Conservation (phyloP, 108 stramenopile species). For the Skeletonema tropicum region DNA sequence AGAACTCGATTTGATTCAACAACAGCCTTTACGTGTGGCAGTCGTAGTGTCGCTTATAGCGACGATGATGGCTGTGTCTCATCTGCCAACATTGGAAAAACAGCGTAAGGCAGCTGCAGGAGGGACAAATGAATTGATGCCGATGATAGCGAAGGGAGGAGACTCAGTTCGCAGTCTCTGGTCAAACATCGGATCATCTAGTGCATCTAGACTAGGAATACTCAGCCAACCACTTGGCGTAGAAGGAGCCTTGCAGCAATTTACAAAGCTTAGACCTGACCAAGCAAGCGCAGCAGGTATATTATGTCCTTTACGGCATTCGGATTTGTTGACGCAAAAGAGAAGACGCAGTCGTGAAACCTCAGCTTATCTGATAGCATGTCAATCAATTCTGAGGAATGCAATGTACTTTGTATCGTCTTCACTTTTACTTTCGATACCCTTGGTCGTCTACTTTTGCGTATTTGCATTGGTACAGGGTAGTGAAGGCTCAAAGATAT, state of each 20-base stretch:
- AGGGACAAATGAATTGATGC: neutral
- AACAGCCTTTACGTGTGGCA: conserved; percentile 63
- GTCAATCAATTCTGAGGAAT: conserved; percentile 38
- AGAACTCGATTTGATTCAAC: conserved; percentile 40
- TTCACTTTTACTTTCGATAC: conserved; percentile 33
- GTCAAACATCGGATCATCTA: conserved; percentile 73
- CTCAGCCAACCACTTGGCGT: conserved; percentile 65
- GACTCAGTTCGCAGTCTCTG: conserved; percentile 42
- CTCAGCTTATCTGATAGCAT: neutral
- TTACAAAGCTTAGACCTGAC: conserved; percentile 44
- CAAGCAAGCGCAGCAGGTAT: conserved; percentile 35
- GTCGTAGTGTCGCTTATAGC: conserved; percentile 58
- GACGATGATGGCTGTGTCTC: conserved; percentile 54
- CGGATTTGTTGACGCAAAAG: conserved; percentile 13
- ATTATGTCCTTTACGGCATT: neutral
- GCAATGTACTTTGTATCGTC: conserved; percentile 48
- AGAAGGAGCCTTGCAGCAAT: conserved; percentile 63
- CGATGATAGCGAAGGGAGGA: conserved; percentile 31
- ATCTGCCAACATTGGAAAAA: conserved; percentile 63
- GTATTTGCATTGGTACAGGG: conserved; percentile 9
- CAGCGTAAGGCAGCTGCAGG: conserved; percentile 20
- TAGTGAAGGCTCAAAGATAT: conserved; percentile 14
- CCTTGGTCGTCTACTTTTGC: conserved; percentile 36
- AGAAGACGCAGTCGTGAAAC: conserved; percentile 12
- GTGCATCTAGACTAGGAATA: conserved; percentile 67